These are phyloP conservation scores for Hymenoscyphus scutula DNA, from an alignment of 2,329 filamentous ascomycete genomes.

Conservation along the genomic window DNA sequence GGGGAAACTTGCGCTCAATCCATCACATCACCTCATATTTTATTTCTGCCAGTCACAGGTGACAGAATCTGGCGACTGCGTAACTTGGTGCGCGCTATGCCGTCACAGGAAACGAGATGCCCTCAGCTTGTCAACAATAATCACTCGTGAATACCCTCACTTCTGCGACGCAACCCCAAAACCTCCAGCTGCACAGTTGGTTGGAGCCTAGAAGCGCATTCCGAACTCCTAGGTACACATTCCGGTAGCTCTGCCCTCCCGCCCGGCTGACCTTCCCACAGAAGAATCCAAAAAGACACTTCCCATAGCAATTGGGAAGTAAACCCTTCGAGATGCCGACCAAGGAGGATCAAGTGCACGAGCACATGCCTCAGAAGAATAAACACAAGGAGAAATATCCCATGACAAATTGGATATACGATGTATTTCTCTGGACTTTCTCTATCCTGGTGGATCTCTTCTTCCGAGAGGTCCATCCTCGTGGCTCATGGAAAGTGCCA, in stretches of 20 bases:
- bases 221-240: conserved; percentile 3
- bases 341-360: conserved; percentile 10
- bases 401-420: conserved; percentile 74
- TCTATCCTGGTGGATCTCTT: conserved; percentile 90
- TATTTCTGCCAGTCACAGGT: neutral
- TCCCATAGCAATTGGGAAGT: neutral
- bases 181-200: conserved; percentile 1
- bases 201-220: conserved; percentile 10
- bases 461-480: conserved; percentile 95
- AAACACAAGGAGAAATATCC: conserved; percentile 57
- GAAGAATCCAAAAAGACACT: neutral
- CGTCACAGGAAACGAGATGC: conserved; percentile 1
- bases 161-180: neutral
- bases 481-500: conserved; percentile 93
- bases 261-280: neutral
- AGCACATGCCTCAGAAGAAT: conserved; percentile 11
- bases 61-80: neutral
- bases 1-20: neutral
- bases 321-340: conserved; percentile 4
- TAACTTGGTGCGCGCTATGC: neutral
- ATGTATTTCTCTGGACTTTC: conserved; percentile 73
- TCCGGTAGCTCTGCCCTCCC: conserved; percentile 3
- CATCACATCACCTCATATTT: conserved; percentile 1
- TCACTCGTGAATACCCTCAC: neutral
- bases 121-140: neutral